Conservation (phyloP, 177 flowering plant genomes). For the Vitis hybrid region DNA sequence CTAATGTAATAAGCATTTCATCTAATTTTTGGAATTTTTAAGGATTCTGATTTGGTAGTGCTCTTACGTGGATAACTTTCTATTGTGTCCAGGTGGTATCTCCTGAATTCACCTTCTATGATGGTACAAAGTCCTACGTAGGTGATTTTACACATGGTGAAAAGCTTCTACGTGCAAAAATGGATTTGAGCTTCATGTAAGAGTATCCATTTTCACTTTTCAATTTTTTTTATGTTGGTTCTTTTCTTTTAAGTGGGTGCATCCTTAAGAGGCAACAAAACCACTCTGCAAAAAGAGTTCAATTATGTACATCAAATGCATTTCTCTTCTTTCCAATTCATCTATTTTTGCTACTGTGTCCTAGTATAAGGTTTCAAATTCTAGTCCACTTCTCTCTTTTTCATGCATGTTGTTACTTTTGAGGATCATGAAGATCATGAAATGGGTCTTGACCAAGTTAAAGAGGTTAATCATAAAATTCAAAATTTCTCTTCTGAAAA, state of each 20-base stretch:
- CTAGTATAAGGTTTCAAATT: no score
- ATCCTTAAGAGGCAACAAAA: neutral
- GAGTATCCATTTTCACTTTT: conserved; percentile 24
- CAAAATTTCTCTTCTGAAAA: no score
- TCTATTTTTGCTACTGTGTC: no score
- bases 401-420: no score
- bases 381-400: no score
- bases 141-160: conserved; percentile 76
- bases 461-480: no score
- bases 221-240: conserved; percentile 3
- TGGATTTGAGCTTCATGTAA: conserved; percentile 95
- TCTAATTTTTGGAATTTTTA: neutral
- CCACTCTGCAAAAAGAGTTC: no score
- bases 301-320: no score
- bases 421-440: no score
- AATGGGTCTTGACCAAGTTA: no score
- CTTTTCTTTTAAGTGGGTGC: neutral
- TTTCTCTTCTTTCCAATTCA: no score
- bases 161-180: conserved; percentile 90
- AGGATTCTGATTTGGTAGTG: neutral
- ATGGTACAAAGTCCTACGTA: conserved; percentile 70
- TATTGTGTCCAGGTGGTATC: conserved; percentile 67
- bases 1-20: neutral
- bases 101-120: conserved; percentile 94
- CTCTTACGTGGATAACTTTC: neutral